Evolutionary conservation across 2,329 filamentous ascomycete genomes (phyloP).

Genomic region (Coniochaeta sp.): DNA sequence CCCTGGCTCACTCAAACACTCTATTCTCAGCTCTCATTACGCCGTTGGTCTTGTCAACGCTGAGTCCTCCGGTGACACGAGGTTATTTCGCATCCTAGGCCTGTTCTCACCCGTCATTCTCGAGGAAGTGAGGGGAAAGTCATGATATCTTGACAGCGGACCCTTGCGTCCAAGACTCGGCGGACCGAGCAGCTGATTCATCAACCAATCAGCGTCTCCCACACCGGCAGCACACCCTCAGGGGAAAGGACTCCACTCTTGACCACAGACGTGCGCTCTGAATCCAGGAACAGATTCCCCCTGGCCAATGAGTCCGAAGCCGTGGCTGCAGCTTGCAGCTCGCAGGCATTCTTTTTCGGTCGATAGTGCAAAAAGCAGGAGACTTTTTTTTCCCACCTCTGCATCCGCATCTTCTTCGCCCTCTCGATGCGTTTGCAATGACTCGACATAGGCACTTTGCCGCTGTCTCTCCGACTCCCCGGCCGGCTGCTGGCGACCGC

Average conservation of each 20-base stretch:
- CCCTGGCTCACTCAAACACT: not conserved
- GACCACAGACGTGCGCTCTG: not conserved
- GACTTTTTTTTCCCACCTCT: not conserved
- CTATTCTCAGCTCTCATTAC: not conserved
- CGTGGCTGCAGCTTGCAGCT: slow-evolving; percentile 1
- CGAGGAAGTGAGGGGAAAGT: not conserved
- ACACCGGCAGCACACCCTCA: not conserved
- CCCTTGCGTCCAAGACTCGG: not conserved
- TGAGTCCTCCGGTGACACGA: not conserved
- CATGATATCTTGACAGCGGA: not conserved
- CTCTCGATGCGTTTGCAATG: not conserved
- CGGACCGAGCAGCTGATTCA: not conserved
- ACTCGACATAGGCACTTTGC: not conserved
- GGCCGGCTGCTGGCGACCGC: not conserved
- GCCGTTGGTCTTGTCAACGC: too few relatives aligned
- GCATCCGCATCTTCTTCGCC: not conserved
- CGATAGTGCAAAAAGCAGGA: not conserved
- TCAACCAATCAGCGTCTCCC: not conserved
- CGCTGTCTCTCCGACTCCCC: not conserved
- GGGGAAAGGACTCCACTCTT: not conserved
- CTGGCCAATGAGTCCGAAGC: not conserved
- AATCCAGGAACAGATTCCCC: not conserved
- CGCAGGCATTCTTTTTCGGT: not conserved
- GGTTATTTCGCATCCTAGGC: not conserved
- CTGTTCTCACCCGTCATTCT: not conserved